These are phyloP conservation scores for Sugiyamaella smithiae DNA, from an alignment of 805 yeast genomes.

Conservation along the genomic window DNA sequence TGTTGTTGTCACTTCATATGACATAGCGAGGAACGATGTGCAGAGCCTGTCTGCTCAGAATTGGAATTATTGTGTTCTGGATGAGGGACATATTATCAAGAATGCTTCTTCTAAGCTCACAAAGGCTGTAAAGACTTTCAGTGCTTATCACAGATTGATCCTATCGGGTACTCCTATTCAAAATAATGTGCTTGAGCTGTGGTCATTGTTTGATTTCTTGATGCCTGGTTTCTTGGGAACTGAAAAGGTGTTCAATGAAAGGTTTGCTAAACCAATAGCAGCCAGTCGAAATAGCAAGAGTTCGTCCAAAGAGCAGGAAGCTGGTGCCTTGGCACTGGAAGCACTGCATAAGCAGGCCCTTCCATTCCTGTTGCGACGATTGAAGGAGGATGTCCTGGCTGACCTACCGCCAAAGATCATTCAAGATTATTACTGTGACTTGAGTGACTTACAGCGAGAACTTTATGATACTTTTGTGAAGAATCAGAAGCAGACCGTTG, in stretches of 20 bases:
- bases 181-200: slow-evolving; percentile 90
- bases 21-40: slow-evolving; percentile 90
- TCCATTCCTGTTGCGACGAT: slow-evolving; percentile 93
- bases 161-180: slow-evolving; percentile 98
- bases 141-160: slow-evolving; percentile 85
- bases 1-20: slow-evolving; percentile 91
- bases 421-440: slow-evolving; percentile 96
- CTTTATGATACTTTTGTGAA: slow-evolving; percentile 85
- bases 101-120: slow-evolving; percentile 86
- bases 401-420: slow-evolving; percentile 98
- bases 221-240: slow-evolving; percentile 99
- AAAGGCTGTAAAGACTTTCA: slow-evolving; percentile 75
- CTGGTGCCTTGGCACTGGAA: slow-evolving; percentile 93
- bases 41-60: slow-evolving; percentile 56
- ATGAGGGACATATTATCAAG: slow-evolving; percentile 97
- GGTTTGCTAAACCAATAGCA: slow-evolving; percentile 97
- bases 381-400: slow-evolving; percentile 92
- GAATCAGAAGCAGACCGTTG: slow-evolving; percentile 73
- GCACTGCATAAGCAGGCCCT: slow-evolving; percentile 94
- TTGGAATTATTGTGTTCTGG: slow-evolving; percentile 92
- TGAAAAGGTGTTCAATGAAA: slow-evolving; percentile 88
- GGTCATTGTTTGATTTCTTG: slow-evolving; percentile 96
- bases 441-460: slow-evolving; percentile 84
- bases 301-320: slow-evolving; percentile 85
- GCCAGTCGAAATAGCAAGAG: slow-evolving; percentile 87